Evolutionary conservation across 1,284 basidiomycete species (phyloP).

Genomic region (Sporisorium sorghi): DNA sequence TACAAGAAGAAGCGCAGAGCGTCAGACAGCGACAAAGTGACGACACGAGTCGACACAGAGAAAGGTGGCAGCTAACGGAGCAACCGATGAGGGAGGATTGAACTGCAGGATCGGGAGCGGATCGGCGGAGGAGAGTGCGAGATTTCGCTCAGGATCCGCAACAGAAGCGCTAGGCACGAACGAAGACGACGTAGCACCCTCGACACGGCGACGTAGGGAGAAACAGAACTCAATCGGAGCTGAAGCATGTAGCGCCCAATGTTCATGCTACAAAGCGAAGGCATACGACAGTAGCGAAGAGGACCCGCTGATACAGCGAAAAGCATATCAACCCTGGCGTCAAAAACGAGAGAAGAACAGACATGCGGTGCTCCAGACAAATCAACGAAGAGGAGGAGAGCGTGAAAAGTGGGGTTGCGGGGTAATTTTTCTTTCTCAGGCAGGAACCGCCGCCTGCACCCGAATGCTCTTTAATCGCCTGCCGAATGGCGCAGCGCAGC

Average conservation of each 20-base stretch:
- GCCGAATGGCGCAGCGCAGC: not conserved
- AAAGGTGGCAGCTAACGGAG: not conserved
- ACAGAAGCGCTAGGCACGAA: not conserved
- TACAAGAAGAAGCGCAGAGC: too few relatives aligned
- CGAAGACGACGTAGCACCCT: too few relatives aligned
- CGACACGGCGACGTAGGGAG: too few relatives aligned
- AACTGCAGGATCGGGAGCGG: not conserved
- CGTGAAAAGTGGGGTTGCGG: constrained; percentile 2
- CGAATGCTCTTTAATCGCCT: not conserved
- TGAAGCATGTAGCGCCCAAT: not conserved
- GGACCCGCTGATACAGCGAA: not conserved
- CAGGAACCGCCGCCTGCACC: not conserved
- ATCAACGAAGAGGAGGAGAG: not conserved
- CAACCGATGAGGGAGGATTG: not conserved
- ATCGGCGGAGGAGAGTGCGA: not conserved
- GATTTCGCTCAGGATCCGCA: not conserved
- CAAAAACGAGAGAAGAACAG: not conserved
- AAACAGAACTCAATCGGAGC: not conserved
- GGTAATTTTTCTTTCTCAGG: not conserved
- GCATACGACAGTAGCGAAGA: not conserved
- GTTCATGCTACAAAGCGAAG: not conserved
- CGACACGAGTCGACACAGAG: not conserved
- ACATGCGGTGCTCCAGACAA: not conserved
- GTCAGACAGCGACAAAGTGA: too few relatives aligned
- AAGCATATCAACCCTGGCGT: too few relatives aligned